Percentiles rank a stretch among this genome's conserved stretches.
These are phyloP conservation scores for Angophora floribunda DNA, from an alignment of 345 rosid genomes.

Conservation along the genomic window DNA sequence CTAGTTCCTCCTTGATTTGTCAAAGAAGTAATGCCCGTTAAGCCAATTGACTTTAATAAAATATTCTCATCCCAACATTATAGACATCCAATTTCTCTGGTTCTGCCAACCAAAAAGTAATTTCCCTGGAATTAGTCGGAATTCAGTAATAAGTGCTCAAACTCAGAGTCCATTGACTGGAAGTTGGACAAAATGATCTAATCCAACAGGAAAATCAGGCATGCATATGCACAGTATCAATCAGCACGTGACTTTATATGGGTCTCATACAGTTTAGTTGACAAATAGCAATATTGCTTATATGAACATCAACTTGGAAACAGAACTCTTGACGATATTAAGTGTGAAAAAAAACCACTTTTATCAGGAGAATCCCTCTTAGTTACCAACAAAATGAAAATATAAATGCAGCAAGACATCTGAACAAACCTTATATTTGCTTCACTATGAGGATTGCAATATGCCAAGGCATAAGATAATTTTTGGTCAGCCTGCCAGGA, in stretches of 20 bases:
- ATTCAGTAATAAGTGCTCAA: background rate
- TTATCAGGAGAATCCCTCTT: background rate
- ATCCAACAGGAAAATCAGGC: background rate
- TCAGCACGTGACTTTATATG: background rate
- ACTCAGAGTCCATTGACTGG: background rate
- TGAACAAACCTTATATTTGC: conserved; percentile 68
- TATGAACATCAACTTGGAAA: background rate
- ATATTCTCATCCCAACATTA: background rate
- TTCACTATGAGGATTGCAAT: conserved; percentile 62
- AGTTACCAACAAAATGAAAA: background rate
- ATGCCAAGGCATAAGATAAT: conserved; percentile 73
- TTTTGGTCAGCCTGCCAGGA: conserved; percentile 83
- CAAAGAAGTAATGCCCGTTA: background rate
- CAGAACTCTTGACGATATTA: background rate
- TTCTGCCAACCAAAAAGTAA: background rate
- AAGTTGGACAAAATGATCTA: background rate
- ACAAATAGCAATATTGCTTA: background rate
- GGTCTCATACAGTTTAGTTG: background rate
- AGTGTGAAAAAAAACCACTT: background rate
- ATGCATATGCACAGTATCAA: background rate
- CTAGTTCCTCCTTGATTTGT: background rate
- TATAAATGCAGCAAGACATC: conserved; percentile 2
- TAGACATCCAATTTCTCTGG: background rate
- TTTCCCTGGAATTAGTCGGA: background rate
- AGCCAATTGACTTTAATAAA: background rate